Conservation (phyloP, 2,329 filamentous ascomycete species). For the Hyphodiscus sp. region DNA sequence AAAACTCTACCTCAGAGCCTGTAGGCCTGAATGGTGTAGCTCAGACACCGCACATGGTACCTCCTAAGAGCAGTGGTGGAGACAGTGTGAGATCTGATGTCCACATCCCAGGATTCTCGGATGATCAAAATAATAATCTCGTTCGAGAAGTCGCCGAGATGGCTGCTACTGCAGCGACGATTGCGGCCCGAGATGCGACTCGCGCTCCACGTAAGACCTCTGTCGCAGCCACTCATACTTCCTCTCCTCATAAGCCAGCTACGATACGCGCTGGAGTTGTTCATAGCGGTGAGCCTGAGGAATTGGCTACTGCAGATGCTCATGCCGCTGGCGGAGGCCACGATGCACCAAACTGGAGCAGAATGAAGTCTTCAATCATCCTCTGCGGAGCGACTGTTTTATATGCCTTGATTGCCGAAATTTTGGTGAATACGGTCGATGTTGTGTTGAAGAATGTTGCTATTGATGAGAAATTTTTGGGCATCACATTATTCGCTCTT, state of each 20-base stretch:
- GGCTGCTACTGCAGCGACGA: constrained; percentile 81
- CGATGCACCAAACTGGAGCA: constrained; percentile 97
- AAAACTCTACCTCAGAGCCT: constrained; percentile 31
- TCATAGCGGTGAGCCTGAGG: constrained; percentile 23
- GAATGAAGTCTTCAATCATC: constrained; percentile 83
- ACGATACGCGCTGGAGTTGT: constrained; percentile 29
- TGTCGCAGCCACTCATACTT: constrained; percentile 33
- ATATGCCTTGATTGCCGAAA: constrained; percentile 96
- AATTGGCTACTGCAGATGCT: constrained; percentile 26
- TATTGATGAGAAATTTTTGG: constrained; percentile 95
- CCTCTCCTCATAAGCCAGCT: constrained; percentile 27
- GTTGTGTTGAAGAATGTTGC: constrained; percentile 86
- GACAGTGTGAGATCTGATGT: constrained; percentile 41
- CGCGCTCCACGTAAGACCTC: constrained; percentile 45
- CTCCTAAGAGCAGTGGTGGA: constrained; percentile 53
- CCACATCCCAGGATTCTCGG: constrained; percentile 64
- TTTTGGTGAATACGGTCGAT: constrained; percentile 93
- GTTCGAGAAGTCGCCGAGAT: constrained; percentile 88
- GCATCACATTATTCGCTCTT: constrained; percentile 91
- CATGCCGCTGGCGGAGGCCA: constrained; percentile 60
- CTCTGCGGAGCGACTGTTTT: constrained; percentile 82
- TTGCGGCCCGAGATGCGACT: constrained; percentile 73
- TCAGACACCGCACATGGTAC: constrained; percentile 65
- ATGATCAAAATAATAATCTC: constrained; percentile 74
- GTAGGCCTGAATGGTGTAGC: constrained; percentile 36